Percentiles rank a stretch among this genome's conserved stretches.
These are phyloP conservation scores for Bryum argenteum DNA, from an alignment of 225 moss, liverwort and hornwort species.

Conservation along the genomic window DNA sequence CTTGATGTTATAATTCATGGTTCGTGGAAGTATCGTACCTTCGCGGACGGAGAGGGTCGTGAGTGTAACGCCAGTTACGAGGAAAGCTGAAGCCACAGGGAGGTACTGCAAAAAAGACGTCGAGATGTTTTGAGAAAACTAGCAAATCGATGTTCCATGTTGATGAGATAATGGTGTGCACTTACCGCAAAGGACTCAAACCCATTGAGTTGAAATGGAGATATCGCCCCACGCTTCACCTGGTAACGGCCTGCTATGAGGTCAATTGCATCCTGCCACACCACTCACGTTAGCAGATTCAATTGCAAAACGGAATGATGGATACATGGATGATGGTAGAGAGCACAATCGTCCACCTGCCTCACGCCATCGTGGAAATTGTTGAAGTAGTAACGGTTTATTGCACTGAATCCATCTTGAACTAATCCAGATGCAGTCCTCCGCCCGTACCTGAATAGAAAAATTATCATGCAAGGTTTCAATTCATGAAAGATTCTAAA, in stretches of 20 bases:
- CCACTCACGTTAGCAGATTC: neutral
- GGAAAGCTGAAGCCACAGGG: slow-evolving; percentile 65
- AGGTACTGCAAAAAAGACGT: slow-evolving; percentile 54
- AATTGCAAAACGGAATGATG: neutral
- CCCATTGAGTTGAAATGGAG: slow-evolving; percentile 69
- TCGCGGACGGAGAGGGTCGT: slow-evolving; percentile 72
- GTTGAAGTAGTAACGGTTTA: slow-evolving; percentile 73
- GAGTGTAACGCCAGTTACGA: slow-evolving; percentile 63
- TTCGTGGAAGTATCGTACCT: slow-evolving; percentile 44
- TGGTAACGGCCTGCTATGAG: slow-evolving; percentile 74
- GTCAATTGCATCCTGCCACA: slow-evolving; percentile 78
- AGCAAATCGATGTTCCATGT: neutral
- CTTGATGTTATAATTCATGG: too few relatives aligned
- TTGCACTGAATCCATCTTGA: slow-evolving; percentile 69
- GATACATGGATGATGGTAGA: neutral
- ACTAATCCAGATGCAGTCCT: slow-evolving; percentile 67
- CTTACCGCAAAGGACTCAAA: slow-evolving; percentile 62
- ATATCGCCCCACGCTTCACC: slow-evolving; percentile 61
- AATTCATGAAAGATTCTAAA: neutral
- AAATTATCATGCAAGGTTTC: slow-evolving; percentile 1
- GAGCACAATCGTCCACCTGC: slow-evolving; percentile 45
- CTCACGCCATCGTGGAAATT: slow-evolving; percentile 82
- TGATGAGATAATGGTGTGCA: neutral
- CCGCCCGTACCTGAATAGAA: slow-evolving; percentile 67
- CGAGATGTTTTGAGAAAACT: slow-evolving; percentile 1